A percentile compares a stretch with the other conserved stretches of the same genome.
Evolutionary conservation across 2,329 filamentous ascomycete species (phyloP).

Genomic region (Sarocladiaceae sp.): DNA sequence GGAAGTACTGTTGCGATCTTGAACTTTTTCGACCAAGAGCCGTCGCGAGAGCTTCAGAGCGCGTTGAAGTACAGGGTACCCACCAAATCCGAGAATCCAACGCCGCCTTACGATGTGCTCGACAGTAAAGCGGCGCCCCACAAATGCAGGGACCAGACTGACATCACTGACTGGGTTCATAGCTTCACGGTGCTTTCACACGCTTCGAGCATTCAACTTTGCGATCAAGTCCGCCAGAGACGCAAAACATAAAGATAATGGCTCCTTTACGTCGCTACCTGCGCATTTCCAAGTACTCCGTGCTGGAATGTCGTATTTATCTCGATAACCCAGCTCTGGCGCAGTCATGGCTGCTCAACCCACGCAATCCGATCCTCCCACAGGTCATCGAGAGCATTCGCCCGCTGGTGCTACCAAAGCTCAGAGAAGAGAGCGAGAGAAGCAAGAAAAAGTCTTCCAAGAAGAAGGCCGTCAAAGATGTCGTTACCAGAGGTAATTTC

Average conservation of each 20-base stretch:
- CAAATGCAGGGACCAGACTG: background rate
- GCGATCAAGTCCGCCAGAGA: no score
- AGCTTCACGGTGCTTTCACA: background rate
- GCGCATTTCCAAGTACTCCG: slow-evolving; percentile 86
- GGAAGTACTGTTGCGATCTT: background rate
- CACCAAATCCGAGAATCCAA: background rate
- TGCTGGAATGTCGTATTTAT: slow-evolving; percentile 96
- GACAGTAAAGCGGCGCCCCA: background rate
- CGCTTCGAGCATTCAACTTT: no score
- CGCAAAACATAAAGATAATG: slow-evolving; percentile 58
- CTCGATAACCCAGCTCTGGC: slow-evolving; percentile 83
- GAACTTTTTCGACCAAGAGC: background rate
- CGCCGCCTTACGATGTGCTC: background rate
- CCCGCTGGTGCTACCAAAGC: slow-evolving; percentile 82
- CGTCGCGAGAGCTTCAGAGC: slow-evolving; percentile 1
- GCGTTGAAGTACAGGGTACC: background rate
- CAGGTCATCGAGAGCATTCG: slow-evolving; percentile 82
- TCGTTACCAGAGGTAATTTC: slow-evolving; percentile 70
- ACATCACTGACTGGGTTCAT: background rate
- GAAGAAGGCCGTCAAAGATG: slow-evolving; percentile 82
- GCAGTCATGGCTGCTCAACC: slow-evolving; percentile 78
- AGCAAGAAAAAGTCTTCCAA: slow-evolving; percentile 56
- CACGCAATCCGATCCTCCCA: slow-evolving; percentile 70
- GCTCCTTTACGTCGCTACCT: slow-evolving; percentile 85
- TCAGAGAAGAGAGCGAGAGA: slow-evolving; percentile 75